A percentile compares a stretch with the other conserved stretches of the same genome.
Evolutionary conservation across 257 asterid species (phyloP).

Genomic region (Hygrophila difformis): DNA sequence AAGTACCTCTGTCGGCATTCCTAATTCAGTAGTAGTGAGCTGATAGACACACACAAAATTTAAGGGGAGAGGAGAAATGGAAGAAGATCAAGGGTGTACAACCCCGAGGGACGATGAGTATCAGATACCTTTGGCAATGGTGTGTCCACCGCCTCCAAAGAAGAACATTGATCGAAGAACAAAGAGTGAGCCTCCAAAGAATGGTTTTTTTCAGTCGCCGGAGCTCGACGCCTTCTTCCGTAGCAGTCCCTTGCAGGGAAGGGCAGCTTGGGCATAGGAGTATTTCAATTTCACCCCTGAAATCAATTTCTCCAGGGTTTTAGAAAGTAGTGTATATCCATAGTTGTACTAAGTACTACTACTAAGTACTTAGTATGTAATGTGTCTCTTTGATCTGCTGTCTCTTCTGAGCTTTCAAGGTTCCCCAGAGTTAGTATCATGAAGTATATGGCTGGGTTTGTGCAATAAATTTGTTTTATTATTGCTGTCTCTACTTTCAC

Average conservation of each 20-base stretch:
- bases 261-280: constrained; percentile 16
- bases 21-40: neutral
- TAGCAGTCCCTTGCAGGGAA: neutral
- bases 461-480: no score
- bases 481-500: no score
- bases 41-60: no score
- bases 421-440: no score
- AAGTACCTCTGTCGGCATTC: neutral
- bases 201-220: constrained; percentile 43
- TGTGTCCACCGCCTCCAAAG: constrained; percentile 68
- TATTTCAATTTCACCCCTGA: constrained; percentile 13
- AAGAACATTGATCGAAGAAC: constrained; percentile 25
- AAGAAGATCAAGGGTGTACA: constrained; percentile 42
- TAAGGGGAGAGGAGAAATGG: constrained; percentile 18
- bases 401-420: no score
- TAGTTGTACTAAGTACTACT: no score
- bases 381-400: no score
- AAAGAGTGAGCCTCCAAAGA: constrained; percentile 25
- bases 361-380: no score
- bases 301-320: no score
- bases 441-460: no score
- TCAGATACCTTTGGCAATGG: constrained; percentile 35
- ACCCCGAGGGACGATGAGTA: constrained; percentile 52
- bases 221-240: constrained; percentile 43
- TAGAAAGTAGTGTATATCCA: no score